Percentiles rank a stretch among this genome's conserved stretches.
Evolutionary conservation across 106 monocot species (phyloP).

Genomic region (Chionographis japonica): DNA sequence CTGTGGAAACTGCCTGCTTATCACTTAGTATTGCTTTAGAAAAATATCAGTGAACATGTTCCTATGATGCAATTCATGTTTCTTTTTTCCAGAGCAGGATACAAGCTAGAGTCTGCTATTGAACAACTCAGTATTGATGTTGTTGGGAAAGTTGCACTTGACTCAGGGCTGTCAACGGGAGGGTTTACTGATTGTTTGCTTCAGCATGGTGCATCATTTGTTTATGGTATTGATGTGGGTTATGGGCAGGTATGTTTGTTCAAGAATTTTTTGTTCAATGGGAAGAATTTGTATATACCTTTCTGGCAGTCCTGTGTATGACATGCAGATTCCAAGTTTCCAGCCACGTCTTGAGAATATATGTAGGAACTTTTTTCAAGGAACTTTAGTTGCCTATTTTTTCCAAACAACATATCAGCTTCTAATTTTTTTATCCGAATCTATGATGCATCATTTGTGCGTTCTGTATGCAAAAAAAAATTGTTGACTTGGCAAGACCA

Average conservation of each 20-base stretch:
- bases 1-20: slow-evolving; percentile 3
- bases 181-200: slow-evolving; percentile 99
- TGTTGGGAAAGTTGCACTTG: slow-evolving; percentile 84
- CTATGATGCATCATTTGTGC: too few relatives aligned
- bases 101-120: slow-evolving; percentile 93
- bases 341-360: too few relatives aligned
- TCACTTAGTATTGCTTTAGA: not conserved
- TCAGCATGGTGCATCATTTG: slow-evolving; percentile 84
- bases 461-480: too few relatives aligned
- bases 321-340: too few relatives aligned
- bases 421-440: too few relatives aligned
- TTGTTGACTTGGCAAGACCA: too few relatives aligned
- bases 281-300: not conserved
- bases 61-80: not conserved
- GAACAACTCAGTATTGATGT: slow-evolving; percentile 67
- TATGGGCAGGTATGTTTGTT: slow-evolving; percentile 72
- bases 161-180: slow-evolving; percentile 95
- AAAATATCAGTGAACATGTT: not conserved
- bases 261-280: not conserved
- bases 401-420: too few relatives aligned
- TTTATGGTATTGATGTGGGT: slow-evolving; percentile 97
- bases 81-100: slow-evolving; percentile 81
- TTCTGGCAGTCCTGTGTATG: too few relatives aligned
- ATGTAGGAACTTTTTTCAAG: too few relatives aligned
- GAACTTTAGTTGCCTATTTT: too few relatives aligned